These are phyloP conservation scores for Diospyros kaki DNA, from an alignment of 148 eudicot genomes.

Conservation along the genomic window DNA sequence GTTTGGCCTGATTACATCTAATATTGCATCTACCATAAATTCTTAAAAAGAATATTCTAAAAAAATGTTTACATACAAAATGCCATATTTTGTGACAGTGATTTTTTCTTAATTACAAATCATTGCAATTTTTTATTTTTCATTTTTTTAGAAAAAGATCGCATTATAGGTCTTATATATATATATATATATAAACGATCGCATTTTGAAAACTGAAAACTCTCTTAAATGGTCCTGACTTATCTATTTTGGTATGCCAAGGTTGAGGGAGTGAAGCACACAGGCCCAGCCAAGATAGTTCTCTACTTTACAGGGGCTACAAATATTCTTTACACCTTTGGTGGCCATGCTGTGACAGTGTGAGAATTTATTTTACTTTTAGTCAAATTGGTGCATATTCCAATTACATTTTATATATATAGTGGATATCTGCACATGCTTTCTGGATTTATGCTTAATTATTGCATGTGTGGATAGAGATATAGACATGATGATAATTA, in stretches of 20 bases:
- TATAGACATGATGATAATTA: neutral
- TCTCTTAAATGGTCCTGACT: neutral
- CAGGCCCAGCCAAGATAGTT: slow-evolving; percentile 60
- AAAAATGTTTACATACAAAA: no score
- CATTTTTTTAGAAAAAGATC: no score
- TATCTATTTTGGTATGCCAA: slow-evolving; percentile 17
- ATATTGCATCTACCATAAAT: neutral
- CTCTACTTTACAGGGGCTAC: slow-evolving; percentile 88
- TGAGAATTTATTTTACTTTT: slow-evolving; percentile 27
- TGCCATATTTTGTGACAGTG: no score
- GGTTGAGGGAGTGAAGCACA: slow-evolving; percentile 73
- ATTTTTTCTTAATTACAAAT: no score
- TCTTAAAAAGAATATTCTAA: neutral
- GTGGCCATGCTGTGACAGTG: slow-evolving; percentile 86
- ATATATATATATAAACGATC: no score
- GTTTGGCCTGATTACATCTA: neutral
- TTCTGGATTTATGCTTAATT: neutral
- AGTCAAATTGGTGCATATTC: slow-evolving; percentile 7
- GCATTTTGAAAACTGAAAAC: no score
- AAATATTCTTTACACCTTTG: slow-evolving; percentile 81
- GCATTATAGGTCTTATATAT: no score
- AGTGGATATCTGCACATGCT: neutral
- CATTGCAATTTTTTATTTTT: no score
- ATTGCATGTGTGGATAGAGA: slow-evolving; percentile 9
- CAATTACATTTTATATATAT: neutral